These are phyloP conservation scores for Raphanus raphanistrum DNA, from an alignment of 345 rosid species.

Conservation along the genomic window DNA sequence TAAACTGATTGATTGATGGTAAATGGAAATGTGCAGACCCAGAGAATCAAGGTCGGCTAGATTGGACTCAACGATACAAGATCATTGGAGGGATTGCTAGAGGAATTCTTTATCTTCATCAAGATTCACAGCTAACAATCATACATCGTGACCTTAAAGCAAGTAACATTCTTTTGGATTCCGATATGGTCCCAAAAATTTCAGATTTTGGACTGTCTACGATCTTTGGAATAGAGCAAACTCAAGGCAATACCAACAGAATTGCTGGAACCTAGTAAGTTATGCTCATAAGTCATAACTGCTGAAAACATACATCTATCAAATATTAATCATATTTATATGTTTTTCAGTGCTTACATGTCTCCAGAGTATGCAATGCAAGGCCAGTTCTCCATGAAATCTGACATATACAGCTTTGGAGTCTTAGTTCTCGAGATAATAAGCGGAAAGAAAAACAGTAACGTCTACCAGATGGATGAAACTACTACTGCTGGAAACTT, in stretches of 20 bases:
- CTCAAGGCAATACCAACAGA: neutral
- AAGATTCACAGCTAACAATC: neutral
- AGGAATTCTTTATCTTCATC: neutral
- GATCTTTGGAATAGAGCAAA: neutral
- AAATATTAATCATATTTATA: neutral
- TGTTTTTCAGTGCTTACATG: neutral
- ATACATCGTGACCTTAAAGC: neutral
- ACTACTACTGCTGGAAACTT: neutral
- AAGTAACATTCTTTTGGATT: neutral
- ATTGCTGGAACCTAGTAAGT: neutral
- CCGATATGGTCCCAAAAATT: neutral
- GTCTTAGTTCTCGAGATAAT: neutral
- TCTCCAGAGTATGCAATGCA: neutral
- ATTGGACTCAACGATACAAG: neutral
- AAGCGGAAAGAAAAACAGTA: neutral
- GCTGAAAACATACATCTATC: neutral
- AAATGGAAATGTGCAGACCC: neutral
- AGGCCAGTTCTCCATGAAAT: neutral
- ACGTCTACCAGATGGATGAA: neutral
- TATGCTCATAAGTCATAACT: neutral
- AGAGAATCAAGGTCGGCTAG: neutral
- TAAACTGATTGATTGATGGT: neutral
- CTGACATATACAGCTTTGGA: neutral
- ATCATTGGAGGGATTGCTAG: neutral
- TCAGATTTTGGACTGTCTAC: neutral